Base-by-base conservation (phyloP, 306 rosid genomes). In the Citrullus colocynthis region DNA sequence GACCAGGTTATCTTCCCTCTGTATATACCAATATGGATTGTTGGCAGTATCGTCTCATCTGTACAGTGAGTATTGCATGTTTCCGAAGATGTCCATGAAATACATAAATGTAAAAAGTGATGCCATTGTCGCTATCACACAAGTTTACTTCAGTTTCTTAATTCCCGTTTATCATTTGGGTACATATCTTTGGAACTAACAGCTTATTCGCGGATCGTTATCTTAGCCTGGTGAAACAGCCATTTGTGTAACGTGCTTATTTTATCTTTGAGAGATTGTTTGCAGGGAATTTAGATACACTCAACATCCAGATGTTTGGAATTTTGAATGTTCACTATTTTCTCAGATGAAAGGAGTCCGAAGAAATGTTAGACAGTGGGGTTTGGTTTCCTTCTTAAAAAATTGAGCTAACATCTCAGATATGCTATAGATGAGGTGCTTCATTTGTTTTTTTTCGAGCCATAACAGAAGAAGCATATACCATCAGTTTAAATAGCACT, bases 1-100 rank as follows among this genome's bases (percentile, higher is more conserved):
- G 77, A 73, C 61, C 61, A 51, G 77, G 77, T 32, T 51, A 32
- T 73, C 61, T 14, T 73, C 57, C 54, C 59, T 17, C 30, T 73
- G 61, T 73, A 32, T 71, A 69, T 69, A 41, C n/a, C 54, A 66
- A 71, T 70, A 44, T 70, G 57, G 18, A 70, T 70, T 45, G 37
- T 70, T 70, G 56, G 75, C 18, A 21, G 39, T 48, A 44, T 70
- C 18, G 51, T 70, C 57, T 70, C 55, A 44, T 48, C 59, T 71
- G 75, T 69, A 24, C 21, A 71, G 76, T 45, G 39, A 45, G 34
- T 69, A 70, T 51, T 71, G 76, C 42, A 71, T 71, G 59, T 49
- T 44, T 71, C 4, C 0, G n/a, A 49, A 49, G 21, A 15, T 71
- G 36, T 9, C 16, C 28, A 30, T 72, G 21, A 51, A n/a, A 66